Evolutionary conservation across 2,329 filamentous ascomycete genomes (phyloP).

Genomic region (Westerdykella ornata): DNA sequence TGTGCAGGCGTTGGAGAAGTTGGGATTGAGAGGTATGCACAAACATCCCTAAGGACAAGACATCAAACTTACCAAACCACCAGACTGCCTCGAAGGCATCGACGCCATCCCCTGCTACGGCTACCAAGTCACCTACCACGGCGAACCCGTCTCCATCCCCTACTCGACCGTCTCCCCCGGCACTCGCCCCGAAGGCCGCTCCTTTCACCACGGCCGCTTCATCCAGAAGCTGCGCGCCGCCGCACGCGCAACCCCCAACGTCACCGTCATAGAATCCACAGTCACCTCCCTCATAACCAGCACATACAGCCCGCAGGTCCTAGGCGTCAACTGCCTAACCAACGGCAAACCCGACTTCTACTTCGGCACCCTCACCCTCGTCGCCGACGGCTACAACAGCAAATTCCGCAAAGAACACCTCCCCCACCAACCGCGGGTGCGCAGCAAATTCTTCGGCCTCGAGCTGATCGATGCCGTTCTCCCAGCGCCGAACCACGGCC

Average conservation of each 20-base stretch:
- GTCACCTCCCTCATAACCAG: conserved; percentile 69
- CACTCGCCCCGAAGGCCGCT: conserved; percentile 58
- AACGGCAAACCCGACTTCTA: conserved; percentile 62
- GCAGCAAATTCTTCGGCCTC: conserved; percentile 86
- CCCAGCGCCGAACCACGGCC: conserved; percentile 68
- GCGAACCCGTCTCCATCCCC: conserved; percentile 63
- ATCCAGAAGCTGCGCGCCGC: conserved; percentile 73
- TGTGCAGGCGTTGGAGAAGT: conserved; percentile 67
- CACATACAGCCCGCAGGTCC: conserved; percentile 60
- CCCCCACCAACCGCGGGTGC: conserved; percentile 58
- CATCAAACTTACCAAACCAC: background rate
- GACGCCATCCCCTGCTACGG: conserved; percentile 77
- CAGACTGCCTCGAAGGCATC: conserved; percentile 77
- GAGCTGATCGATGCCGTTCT: conserved; percentile 85
- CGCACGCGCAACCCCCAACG: conserved; percentile 69
- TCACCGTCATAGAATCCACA: conserved; percentile 86
- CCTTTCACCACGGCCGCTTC: conserved; percentile 93
- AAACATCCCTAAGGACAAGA: background rate
- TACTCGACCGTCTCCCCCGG: conserved; percentile 48
- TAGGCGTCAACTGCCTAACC: conserved; percentile 75
- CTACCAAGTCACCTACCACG: conserved; percentile 81
- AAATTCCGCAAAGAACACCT: conserved; percentile 82
- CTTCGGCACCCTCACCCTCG: conserved; percentile 81
- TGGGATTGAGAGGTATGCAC: conserved; percentile 57
- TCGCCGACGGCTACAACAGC: conserved; percentile 87